A percentile compares a stretch with the other conserved stretches of the same genome.
phyloP scores from a whole-genome alignment of 1,284 basidiomycete genomes.

The Trametes sp. region DNA sequence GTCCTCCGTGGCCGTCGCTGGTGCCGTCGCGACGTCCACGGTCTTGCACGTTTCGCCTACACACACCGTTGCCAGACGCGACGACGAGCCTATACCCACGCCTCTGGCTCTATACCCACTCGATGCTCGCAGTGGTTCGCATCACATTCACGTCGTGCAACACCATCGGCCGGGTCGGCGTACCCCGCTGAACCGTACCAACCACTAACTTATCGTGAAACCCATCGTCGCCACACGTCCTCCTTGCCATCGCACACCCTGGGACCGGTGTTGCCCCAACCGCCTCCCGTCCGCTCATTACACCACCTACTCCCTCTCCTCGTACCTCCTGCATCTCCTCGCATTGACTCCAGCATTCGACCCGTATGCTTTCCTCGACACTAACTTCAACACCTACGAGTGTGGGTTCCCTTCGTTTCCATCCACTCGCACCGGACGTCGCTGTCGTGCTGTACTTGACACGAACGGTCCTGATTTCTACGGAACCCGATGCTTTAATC shows the following conservation, averaged over 20 bases:
- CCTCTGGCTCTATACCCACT: slow-evolving; percentile 24
- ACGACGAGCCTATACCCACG: slow-evolving; percentile 34
- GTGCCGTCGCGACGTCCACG: slow-evolving; percentile 13
- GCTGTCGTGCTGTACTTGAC: slow-evolving; percentile 8
- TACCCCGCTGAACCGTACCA: slow-evolving; percentile 33
- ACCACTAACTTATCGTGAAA: slow-evolving; percentile 28
- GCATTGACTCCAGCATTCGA: slow-evolving; percentile 16
- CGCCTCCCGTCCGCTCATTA: slow-evolving; percentile 51
- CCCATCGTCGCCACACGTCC: slow-evolving; percentile 2
- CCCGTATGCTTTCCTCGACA: slow-evolving; percentile 6
- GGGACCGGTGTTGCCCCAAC: slow-evolving; percentile 38
- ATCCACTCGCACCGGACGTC: slow-evolving; percentile 7
- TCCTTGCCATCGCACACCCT: background rate
- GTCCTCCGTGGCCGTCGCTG: slow-evolving; percentile 30
- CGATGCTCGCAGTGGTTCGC: slow-evolving; percentile 21
- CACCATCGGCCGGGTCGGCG: slow-evolving; percentile 28
- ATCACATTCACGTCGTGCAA: slow-evolving; percentile 26
- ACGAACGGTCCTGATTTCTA: slow-evolving; percentile 14
- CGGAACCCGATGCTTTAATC: slow-evolving; percentile 23
- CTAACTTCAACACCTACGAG: slow-evolving; percentile 12
- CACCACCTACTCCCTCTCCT: slow-evolving; percentile 5
- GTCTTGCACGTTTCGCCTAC: slow-evolving; percentile 53
- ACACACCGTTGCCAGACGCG: slow-evolving; percentile 52
- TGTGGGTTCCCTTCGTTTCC: slow-evolving; percentile 21
- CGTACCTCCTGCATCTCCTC: slow-evolving; percentile 3